phyloP scores from a whole-genome alignment of 1,284 basidiomycete species.

The Fistulinella cinereoalba region DNA sequence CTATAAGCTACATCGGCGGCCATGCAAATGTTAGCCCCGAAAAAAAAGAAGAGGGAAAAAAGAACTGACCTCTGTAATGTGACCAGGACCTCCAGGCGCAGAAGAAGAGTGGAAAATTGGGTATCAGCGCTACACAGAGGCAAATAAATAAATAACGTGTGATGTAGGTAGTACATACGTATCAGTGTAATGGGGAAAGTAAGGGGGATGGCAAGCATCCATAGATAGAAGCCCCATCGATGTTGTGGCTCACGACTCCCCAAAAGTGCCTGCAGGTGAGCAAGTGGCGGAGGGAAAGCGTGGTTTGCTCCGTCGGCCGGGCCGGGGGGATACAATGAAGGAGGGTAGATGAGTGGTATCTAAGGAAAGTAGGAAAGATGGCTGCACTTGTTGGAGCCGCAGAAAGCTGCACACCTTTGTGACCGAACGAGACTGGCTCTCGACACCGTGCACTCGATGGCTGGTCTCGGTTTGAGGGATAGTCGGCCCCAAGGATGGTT shows the following conservation, averaged over 20 bases:
- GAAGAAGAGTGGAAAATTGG: constrained; percentile 82
- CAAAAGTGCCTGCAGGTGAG: constrained; percentile 53
- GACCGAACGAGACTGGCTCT: neutral
- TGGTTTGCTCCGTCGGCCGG: constrained; percentile 1
- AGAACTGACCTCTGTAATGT: constrained; percentile 64
- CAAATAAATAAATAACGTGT: constrained; percentile 1
- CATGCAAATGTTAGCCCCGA: neutral
- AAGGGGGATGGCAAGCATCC: constrained; percentile 62
- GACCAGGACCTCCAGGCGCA: constrained; percentile 82
- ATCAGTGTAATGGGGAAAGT: constrained; percentile 72
- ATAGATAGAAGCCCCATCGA: constrained; percentile 60
- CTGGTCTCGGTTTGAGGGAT: constrained; percentile 23
- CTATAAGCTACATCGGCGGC: constrained; percentile 54
- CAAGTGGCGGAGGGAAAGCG: constrained; percentile 38
- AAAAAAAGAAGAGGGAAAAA: neutral
- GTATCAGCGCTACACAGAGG: constrained; percentile 58
- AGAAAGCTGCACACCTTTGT: constrained; percentile 6
- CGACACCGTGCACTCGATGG: constrained; percentile 19
- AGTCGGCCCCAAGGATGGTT: constrained; percentile 62
- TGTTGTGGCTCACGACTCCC: constrained; percentile 59
- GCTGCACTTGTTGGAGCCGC: neutral
- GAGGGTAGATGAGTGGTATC: constrained; percentile 69
- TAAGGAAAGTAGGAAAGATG: constrained; percentile 27
- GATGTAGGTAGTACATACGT: constrained; percentile 47
- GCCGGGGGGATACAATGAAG: constrained; percentile 48